Evolutionary conservation across 2,329 filamentous ascomycete species (phyloP).

Genomic region (Didymella pomorum): DNA sequence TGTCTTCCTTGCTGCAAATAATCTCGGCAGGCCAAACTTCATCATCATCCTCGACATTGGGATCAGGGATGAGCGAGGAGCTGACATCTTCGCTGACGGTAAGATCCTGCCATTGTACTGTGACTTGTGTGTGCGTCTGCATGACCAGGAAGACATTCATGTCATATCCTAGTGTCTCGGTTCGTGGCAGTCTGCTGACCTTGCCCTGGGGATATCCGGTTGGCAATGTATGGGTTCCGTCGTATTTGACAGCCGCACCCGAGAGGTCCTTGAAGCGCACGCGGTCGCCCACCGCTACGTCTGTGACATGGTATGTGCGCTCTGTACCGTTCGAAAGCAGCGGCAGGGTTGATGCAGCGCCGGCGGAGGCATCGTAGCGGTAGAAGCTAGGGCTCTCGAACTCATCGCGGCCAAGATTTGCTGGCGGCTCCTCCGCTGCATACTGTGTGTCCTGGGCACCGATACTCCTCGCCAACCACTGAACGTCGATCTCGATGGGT

Average conservation of each 20-base stretch:
- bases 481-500: conserved; percentile 56
- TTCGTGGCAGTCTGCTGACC: conserved; percentile 56
- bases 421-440: conserved; percentile 44
- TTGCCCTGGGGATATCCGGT: conserved; percentile 51
- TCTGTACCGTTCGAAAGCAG: conserved; percentile 34
- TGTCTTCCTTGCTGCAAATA: conserved; percentile 56
- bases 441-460: conserved; percentile 28
- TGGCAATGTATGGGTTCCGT: conserved; percentile 40
- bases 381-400: conserved; percentile 54
- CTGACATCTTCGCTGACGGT: conserved; percentile 58
- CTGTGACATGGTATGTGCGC: conserved; percentile 46
- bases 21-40: conserved; percentile 66
- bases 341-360: conserved; percentile 34
- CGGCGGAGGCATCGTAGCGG: conserved; percentile 54
- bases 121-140: conserved; percentile 58
- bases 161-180: conserved; percentile 63
- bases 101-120: conserved; percentile 67
- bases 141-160: conserved; percentile 65
- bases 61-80: conserved; percentile 58
- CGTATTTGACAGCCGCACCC: conserved; percentile 62
- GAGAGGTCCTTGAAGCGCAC: conserved; percentile 64
- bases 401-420: conserved; percentile 47
- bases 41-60: conserved; percentile 63
- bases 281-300: conserved; percentile 56
- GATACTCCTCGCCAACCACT: conserved; percentile 62